Base-by-base conservation (phyloP, 768 basidiomycete genomes). In the Phanerochaete carnosa region DNA sequence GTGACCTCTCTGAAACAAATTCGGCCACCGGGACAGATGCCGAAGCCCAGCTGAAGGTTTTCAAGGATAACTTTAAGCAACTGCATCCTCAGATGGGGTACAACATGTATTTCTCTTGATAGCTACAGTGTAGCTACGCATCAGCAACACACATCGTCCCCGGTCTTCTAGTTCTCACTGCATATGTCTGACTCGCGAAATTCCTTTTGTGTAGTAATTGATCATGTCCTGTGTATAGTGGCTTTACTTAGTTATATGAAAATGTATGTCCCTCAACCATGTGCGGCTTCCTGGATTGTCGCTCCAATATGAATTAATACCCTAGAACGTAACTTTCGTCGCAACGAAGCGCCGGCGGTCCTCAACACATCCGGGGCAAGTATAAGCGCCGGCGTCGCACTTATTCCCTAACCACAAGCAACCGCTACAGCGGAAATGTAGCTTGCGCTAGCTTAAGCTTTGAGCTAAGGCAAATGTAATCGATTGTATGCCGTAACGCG, bases 1-100 rank as follows among this genome's bases (percentile, higher is more conserved):
- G 39, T 19, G 82, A 87, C 64, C 78, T 88, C 61, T 83, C 85
- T 0, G 88, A 88, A 13, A 77, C 82, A 0, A 80, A 76, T n/a
- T 84, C 83, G 1, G 77, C 81, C 29, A 67, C 65, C 19, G 60
- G 73, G 37, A 79, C 80, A 62, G 74, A 77, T 0, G 71, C 70
- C 1, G 74, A 76, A 57, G 77, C 74, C 0, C 78, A 79, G 25
- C 61, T 75, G n/a, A 66, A 73, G 50, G 56, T 26, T 1, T 89
- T 76, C 77, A 77, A 75, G 62, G 73, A 75, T 6, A 76, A 72
- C 2, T 91, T 88, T 76, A 84, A 76, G 69, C 84, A 83, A 0
- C 70, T 88, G 13, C 80, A 90, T 65, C 57, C 64, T 2, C 79
- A 76, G 35, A 83, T 84, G 75, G 71, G 76, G 35, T 43, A 56